Base-by-base conservation (phyloP, 768 basidiomycete genomes). In the Candolleomyces eurysporus region DNA sequence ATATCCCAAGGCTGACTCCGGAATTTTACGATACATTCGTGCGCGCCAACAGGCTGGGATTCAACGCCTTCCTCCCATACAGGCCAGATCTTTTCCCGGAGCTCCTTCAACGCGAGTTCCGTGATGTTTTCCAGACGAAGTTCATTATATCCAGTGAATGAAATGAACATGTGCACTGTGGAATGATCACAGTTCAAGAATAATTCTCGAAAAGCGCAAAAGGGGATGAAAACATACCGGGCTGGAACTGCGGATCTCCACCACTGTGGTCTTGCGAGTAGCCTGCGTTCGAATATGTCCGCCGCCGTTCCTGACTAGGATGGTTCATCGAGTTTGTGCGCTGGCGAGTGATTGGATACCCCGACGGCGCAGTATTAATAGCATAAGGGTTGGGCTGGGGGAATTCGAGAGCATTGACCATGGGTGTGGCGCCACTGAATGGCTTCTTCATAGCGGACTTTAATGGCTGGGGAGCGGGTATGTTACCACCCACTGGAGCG, bases 121-220 rank as follows among this genome's bases (percentile, higher is more conserved):
- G 78, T 75, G 40, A 82, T 73, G 60, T 82, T 79, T 63, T 87
- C 85, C 52, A 86, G 75, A 52, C 80, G 80, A 48, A 92, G 72
- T 72, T 90, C 87, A 66, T 84, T 87, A 60, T 83, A 82, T 48
- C 84, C 82, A 61, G 82, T 80, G 66, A 92, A 85, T 22, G 87
- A 84, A 52, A 92, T 75, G 67, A 91, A 87, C 76, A 91, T 78
- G 67, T 92, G 89, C 64, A 85, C 90, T 92, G 53, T 42, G 32
- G 32, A 30, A n/a, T 17, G 32, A 31, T 36, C 5, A 54, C 65
- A 53, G 16, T 57, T 59, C 55, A 63, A 49, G 17, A 16, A n/a
- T 22, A 13, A 32, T n/a, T 3, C 5, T 26, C 48, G 40, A 16
- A 49, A 36, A 43, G 21, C 13, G 16, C 8, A 43, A n/a, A 40